phyloP scores from a whole-genome alignment of 2,329 filamentous ascomycete species.

The Pleurostoma richardsiae region DNA sequence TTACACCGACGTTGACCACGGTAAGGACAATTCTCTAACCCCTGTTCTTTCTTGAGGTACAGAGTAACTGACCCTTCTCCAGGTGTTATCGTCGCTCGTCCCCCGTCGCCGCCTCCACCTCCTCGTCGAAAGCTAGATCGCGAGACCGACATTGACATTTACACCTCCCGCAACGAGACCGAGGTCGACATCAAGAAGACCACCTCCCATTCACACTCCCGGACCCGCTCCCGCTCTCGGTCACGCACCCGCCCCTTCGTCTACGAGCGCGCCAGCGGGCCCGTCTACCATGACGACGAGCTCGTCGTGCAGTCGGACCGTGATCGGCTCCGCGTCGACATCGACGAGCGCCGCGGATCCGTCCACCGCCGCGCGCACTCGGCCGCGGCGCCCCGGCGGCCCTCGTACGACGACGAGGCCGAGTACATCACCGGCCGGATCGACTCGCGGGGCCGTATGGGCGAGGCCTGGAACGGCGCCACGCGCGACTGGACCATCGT shows the following conservation, averaged over 20 bases:
- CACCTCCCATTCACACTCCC: constrained; percentile 28
- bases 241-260: constrained; percentile 31
- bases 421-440: constrained; percentile 54
- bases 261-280: constrained; percentile 30
- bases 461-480: constrained; percentile 69
- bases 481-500: constrained; percentile 77
- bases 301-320: constrained; percentile 57
- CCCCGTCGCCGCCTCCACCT: constrained; percentile 44
- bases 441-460: constrained; percentile 58
- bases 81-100: constrained; percentile 44
- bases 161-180: constrained; percentile 46
- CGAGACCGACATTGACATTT: constrained; percentile 59
- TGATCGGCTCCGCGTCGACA: constrained; percentile 39
- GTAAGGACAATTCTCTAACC: constrained; percentile 38
- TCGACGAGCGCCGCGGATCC: constrained; percentile 25
- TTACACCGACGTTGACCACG: constrained; percentile 82
- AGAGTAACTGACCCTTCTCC: neutral
- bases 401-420: constrained; percentile 60
- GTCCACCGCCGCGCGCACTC: constrained; percentile 43
- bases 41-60: neutral
- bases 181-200: constrained; percentile 51
- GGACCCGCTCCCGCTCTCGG: constrained; percentile 31
- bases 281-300: constrained; percentile 54
- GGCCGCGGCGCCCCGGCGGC: constrained; percentile 40
- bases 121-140: constrained; percentile 36